Percentiles rank a stretch among this genome's conserved stretches.
These are phyloP conservation scores for Penicillium pulvis DNA, from an alignment of 495 filamentous ascomycete genomes.

Conservation along the genomic window DNA sequence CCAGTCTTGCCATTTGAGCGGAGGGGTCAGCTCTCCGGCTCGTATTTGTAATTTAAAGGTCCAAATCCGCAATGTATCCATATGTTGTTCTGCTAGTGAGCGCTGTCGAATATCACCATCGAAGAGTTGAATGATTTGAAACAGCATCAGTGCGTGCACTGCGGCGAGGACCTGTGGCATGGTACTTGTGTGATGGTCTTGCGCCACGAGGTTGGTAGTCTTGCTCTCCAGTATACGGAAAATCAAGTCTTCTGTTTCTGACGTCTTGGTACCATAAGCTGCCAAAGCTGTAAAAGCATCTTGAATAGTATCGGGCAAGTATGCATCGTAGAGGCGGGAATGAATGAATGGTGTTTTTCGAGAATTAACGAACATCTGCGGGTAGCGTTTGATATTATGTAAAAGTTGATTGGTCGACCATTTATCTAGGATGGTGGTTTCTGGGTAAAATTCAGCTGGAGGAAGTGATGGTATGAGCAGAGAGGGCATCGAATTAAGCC, in stretches of 20 bases:
- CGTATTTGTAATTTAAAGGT: slow-evolving; percentile 10
- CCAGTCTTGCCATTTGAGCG: slow-evolving; percentile 13
- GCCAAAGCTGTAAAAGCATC: slow-evolving; percentile 18
- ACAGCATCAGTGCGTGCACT: slow-evolving; percentile 48
- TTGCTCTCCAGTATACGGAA: slow-evolving; percentile 16
- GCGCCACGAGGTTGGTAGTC: slow-evolving; percentile 1
- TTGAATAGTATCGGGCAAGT: slow-evolving; percentile 18
- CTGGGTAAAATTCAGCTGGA: background rate
- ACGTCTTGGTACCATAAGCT: slow-evolving; percentile 15
- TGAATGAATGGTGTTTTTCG: slow-evolving; percentile 20
- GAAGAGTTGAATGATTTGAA: slow-evolving; percentile 55
- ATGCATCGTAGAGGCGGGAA: slow-evolving; percentile 11
- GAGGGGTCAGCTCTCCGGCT: background rate
- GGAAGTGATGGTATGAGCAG: too few relatives aligned
- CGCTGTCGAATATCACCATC: slow-evolving; percentile 56
- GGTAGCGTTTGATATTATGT: slow-evolving; percentile 6
- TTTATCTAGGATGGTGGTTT: slow-evolving; percentile 7
- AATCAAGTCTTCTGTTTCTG: slow-evolving; percentile 14
- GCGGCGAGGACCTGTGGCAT: slow-evolving; percentile 19
- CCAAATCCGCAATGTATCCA: slow-evolving; percentile 1
- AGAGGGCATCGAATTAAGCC: background rate
- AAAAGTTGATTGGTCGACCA: slow-evolving; percentile 12
- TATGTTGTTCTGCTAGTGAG: slow-evolving; percentile 15
- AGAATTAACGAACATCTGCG: slow-evolving; percentile 9
- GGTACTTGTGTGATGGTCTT: background rate